These are phyloP conservation scores for Fusarium tjaetaba DNA, from an alignment of 2,329 filamentous ascomycete genomes.

Conservation along the genomic window DNA sequence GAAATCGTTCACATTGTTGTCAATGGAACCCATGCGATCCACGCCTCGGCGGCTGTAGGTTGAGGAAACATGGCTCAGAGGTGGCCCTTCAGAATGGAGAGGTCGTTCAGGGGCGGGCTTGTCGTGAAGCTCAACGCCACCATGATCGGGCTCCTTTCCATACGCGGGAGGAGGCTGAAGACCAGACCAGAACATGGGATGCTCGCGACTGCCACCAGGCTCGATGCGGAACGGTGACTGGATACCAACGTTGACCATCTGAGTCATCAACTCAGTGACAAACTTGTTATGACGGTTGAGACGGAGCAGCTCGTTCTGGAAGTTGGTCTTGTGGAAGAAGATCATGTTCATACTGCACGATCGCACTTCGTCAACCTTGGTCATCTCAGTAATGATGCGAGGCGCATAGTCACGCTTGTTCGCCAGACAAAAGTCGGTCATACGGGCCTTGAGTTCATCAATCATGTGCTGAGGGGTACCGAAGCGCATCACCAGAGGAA, in stretches of 20 bases:
- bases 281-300: conserved; percentile 93
- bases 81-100: conserved; percentile 22
- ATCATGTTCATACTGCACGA: conserved; percentile 90
- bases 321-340: conserved; percentile 98
- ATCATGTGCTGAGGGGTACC: conserved; percentile 87
- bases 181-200: conserved; percentile 68
- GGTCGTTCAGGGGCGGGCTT: conserved; percentile 9
- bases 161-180: conserved; percentile 50
- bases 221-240: conserved; percentile 73
- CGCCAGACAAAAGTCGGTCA: conserved; percentile 82
- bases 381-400: conserved; percentile 87
- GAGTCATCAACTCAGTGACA: conserved; percentile 87
- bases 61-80: conserved; percentile 22
- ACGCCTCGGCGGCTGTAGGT: conserved; percentile 27
- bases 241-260: conserved; percentile 85
- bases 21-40: conserved; percentile 45
- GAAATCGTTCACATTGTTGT: conserved; percentile 53
- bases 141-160: conserved; percentile 42
- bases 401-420: conserved; percentile 91
- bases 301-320: conserved; percentile 92
- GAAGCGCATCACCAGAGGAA: conserved; percentile 87
- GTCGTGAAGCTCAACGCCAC: conserved; percentile 19
- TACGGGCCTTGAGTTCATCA: conserved; percentile 79
- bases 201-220: conserved; percentile 75
- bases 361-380: conserved; percentile 82